phyloP scores from a whole-genome alignment of 2,329 filamentous ascomycete species.

The Parascedosporium putredinis region DNA sequence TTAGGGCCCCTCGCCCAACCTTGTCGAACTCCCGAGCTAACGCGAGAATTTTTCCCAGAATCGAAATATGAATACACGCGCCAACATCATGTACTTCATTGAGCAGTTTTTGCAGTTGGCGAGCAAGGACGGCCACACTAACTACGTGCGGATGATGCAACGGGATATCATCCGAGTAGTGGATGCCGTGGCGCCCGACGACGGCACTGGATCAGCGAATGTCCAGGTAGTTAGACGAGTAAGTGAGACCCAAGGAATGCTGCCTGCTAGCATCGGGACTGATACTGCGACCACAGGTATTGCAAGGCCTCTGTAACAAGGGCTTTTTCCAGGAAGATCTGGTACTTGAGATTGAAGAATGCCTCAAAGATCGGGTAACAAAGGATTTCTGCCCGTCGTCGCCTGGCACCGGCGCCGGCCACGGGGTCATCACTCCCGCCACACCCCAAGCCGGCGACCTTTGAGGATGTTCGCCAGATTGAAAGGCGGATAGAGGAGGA shows the following conservation, averaged over 20 bases:
- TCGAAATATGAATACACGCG: conserved; percentile 93
- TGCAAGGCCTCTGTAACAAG: conserved; percentile 30
- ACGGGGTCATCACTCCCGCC: conserved; percentile 5
- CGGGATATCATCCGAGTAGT: conserved; percentile 85
- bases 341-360: conserved; percentile 70
- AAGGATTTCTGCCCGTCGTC: conserved; percentile 44
- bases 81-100: conserved; percentile 99
- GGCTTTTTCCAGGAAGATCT: conserved; percentile 63
- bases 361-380: conserved; percentile 68
- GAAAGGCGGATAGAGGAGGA: conserved; percentile 97
- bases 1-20: conserved; percentile 8
- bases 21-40: too few species aligned
- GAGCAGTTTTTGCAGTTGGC: conserved; percentile 88
- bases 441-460: neutral
- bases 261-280: conserved; percentile 3
- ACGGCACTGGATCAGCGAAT: conserved; percentile 83
- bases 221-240: conserved; percentile 85
- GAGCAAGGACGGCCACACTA: conserved; percentile 57
- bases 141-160: conserved; percentile 87
- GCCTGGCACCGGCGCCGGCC: conserved; percentile 21
- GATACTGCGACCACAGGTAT: neutral
- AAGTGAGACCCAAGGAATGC: conserved; percentile 20
- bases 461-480: conserved; percentile 73
- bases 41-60: conserved; percentile 23
- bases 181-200: conserved; percentile 79